These are phyloP conservation scores for Umbelopsis isabellina DNA, from an alignment of 192 early-diverging fungal genomes.

Conservation along the genomic window DNA sequence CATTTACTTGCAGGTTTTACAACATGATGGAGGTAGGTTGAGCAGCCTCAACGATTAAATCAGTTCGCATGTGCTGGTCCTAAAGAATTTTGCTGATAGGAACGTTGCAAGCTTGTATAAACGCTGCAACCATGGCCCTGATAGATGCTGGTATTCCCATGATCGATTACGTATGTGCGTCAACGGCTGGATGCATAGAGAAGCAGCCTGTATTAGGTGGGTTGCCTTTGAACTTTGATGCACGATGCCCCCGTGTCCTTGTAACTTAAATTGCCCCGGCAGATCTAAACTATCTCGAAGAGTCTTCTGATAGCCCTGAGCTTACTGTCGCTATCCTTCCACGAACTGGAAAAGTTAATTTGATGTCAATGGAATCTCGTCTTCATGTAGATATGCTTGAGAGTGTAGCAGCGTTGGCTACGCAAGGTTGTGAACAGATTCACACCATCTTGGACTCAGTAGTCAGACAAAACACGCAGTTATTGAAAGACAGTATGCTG, in stretches of 20 bases:
- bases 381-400: conserved; percentile 84
- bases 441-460: conserved; percentile 62
- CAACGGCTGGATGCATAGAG: conserved; percentile 84
- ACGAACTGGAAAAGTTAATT: conserved; percentile 78
- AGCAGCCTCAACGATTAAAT: not conserved
- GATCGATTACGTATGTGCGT: conserved; percentile 86
- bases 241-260: not conserved
- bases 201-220: conserved; percentile 71
- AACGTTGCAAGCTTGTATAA: conserved; percentile 74
- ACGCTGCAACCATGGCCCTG: conserved; percentile 82
- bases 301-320: conserved; percentile 83
- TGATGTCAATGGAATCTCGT: conserved; percentile 86
- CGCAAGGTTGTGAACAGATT: conserved; percentile 70
- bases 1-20: conserved; percentile 90
- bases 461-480: conserved; percentile 54
- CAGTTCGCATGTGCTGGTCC: not conserved
- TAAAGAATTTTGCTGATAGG: conserved; percentile 26
- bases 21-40: conserved; percentile 84
- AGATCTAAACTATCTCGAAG: conserved; percentile 91
- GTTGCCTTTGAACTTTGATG: not conserved
- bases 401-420: conserved; percentile 63
- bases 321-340: conserved; percentile 88
- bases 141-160: conserved; percentile 84
- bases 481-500: conserved; percentile 41
- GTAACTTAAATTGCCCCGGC: conserved; percentile 16